A percentile compares a stretch with the other conserved stretches of the same genome.
These are phyloP conservation scores for Hemisphaericaspora xylofermentans DNA, from an alignment of 1,139 yeast genomes.

Conservation along the genomic window DNA sequence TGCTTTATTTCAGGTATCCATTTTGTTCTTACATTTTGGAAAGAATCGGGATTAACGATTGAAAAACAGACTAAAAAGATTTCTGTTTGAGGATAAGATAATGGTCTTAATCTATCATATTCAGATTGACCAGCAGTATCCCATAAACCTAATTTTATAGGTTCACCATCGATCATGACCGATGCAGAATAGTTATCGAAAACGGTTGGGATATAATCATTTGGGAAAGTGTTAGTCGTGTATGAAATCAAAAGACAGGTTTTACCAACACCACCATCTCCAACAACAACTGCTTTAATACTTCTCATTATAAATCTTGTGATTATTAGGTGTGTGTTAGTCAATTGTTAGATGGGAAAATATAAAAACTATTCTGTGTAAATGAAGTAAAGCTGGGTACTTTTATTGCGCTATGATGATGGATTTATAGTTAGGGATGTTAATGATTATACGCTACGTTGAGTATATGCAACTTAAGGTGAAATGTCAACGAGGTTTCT, in stretches of 20 bases:
- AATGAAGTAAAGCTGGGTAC: not conserved
- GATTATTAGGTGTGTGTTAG: not conserved
- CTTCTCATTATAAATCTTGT: slow-evolving; percentile 59
- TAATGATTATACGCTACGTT: too few species aligned
- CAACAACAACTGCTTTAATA: slow-evolving; percentile 92
- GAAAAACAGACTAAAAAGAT: slow-evolving; percentile 87
- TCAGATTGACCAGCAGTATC: slow-evolving; percentile 99
- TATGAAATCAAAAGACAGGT: slow-evolving; percentile 86
- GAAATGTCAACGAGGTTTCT: too few species aligned
- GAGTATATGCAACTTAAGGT: too few species aligned
- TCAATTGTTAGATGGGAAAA: too few species aligned
- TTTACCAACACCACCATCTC: slow-evolving; percentile 97
- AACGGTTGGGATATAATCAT: slow-evolving; percentile 93
- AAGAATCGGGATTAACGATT: slow-evolving; percentile 78
- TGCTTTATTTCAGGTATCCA: slow-evolving; percentile 91
- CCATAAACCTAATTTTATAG: slow-evolving; percentile 84
- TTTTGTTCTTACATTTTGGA: slow-evolving; percentile 67
- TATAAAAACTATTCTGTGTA: too few species aligned
- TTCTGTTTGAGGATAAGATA: slow-evolving; percentile 91
- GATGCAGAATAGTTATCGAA: slow-evolving; percentile 89
- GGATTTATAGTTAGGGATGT: too few species aligned
- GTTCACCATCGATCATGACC: slow-evolving; percentile 79
- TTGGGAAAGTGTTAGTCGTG: slow-evolving; percentile 92
- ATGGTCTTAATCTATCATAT: slow-evolving; percentile 86
- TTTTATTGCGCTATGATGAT: too few species aligned